Evolutionary conservation across 805 yeast genomes (phyloP).

Genomic region (Saccharomycopsis sp.): DNA sequence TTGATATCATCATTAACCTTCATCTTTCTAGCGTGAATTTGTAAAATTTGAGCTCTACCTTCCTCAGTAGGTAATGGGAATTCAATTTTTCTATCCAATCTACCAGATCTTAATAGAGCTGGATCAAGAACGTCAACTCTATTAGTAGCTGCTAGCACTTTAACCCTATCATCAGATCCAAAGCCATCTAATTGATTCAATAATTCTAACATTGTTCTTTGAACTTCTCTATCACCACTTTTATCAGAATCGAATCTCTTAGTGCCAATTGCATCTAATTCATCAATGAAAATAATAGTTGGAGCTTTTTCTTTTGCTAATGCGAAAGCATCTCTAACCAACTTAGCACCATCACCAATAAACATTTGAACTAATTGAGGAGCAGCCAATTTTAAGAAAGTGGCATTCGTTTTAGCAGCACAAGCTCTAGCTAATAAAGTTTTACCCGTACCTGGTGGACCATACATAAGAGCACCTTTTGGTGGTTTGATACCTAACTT

Average conservation of each 20-base stretch:
- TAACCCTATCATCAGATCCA: constrained; percentile 93
- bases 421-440: constrained; percentile 96
- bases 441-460: constrained; percentile 99
- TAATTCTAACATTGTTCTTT: constrained; percentile 97
- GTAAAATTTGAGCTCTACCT: constrained; percentile 91
- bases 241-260: constrained; percentile 96
- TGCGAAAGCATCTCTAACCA: constrained; percentile 95
- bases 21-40: constrained; percentile 96
- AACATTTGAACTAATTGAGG: constrained; percentile 98
- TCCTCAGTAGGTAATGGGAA: constrained; percentile 97
- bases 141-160: constrained; percentile 96
- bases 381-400: constrained; percentile 92
- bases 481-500: constrained; percentile 94
- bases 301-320: constrained; percentile 98
- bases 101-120: constrained; percentile 94
- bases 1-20: constrained; percentile 84
- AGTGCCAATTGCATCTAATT: constrained; percentile 97
- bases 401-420: constrained; percentile 98
- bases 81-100: constrained; percentile 95
- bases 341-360: constrained; percentile 97
- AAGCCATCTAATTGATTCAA: constrained; percentile 97
- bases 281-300: constrained; percentile 94
- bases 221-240: constrained; percentile 97
- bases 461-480: constrained; percentile 96
- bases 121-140: constrained; percentile 98